Evolutionary conservation across 192 early-diverging fungal species (phyloP), one percentile per base, ranked within the genome.

Genomic region (Tieghemiomyces parasiticus): DNA sequence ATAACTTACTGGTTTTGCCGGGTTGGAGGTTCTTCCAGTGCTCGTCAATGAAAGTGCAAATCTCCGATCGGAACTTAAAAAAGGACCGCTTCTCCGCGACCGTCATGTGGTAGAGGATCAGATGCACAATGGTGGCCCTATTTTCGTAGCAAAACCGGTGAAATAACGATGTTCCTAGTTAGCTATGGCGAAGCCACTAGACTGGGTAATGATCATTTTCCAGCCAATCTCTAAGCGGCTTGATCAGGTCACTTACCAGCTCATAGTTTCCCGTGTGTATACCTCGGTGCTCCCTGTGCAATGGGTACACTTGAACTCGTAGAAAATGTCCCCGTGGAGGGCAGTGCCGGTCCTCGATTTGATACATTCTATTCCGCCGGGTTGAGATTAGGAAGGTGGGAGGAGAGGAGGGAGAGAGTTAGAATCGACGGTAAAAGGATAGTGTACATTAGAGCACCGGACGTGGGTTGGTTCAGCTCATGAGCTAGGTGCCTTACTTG

Each of bases 51-150:
- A 83, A 86, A 16, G 70, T 72, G 71, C 88, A 92, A 14, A 92
- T 83, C 44, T 86, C 85, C 48, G 87, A 86, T 54, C 83, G 85
- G 82, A 82, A 90, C 29, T 81, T 77, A 69, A 90, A 83, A 62
- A 79, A 90, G 58, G 78, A 72, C 47, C 79, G 80, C 2, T 81
- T 81, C 62, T 81, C 73, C 0, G 68, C 67, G 12, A 68, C 65
- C 52, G 82, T 77, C n/a, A 92, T 53, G 60, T 88, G 81, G 68
- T 85, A 89, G 34, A 92, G 65, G 0, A 82, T 78, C 31, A 90
- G 63, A 47, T 90, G 86, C 4, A 87, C 84, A 32, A 88, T 74
- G 33, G 74, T 60, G 8, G 73, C 78, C 81, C 49, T 50, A 13
- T 50, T n/a, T 38, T 4, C 6, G 12, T 16, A 25, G 12, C 55